phyloP scores from a whole-genome alignment of 345 rosid species.

The Salix suchowensis region DNA sequence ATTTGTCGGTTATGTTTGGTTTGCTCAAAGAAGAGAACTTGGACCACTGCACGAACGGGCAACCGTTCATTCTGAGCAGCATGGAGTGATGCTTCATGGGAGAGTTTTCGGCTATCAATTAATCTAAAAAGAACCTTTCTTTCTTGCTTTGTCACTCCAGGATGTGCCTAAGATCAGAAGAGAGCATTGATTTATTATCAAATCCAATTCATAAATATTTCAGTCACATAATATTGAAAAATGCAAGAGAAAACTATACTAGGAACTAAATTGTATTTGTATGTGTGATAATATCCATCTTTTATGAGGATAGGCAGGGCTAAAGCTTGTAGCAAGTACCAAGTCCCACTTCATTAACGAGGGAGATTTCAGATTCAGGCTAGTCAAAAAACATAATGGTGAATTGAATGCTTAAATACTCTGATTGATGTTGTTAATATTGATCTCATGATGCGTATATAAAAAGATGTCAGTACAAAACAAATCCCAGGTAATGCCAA shows the following conservation, averaged over 20 bases:
- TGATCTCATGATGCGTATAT: neutral
- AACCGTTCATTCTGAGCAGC: slow-evolving; percentile 81
- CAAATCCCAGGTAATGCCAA: neutral
- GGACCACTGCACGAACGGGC: slow-evolving; percentile 71
- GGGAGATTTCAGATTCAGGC: too few species aligned
- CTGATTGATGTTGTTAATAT: neutral
- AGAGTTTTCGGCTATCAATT: slow-evolving; percentile 64
- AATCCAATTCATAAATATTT: neutral
- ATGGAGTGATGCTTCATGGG: slow-evolving; percentile 74
- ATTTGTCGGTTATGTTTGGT: slow-evolving; percentile 48
- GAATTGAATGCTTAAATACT: neutral
- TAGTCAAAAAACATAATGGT: neutral
- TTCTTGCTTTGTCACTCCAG: slow-evolving; percentile 62
- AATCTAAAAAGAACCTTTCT: slow-evolving; percentile 62
- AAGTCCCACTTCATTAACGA: too few species aligned
- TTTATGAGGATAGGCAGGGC: too few species aligned
- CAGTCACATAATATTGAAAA: neutral
- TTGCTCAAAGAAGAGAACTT: slow-evolving; percentile 74
- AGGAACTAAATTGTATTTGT: neutral
- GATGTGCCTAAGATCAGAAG: slow-evolving; percentile 52
- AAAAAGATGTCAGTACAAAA: neutral
- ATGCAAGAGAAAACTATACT: too few species aligned
- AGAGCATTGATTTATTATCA: neutral
- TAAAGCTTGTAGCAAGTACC: too few species aligned
- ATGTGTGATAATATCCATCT: neutral